These are phyloP conservation scores for Sphaerulina musiva DNA, from an alignment of 2,329 filamentous ascomycete genomes.

Conservation along the genomic window DNA sequence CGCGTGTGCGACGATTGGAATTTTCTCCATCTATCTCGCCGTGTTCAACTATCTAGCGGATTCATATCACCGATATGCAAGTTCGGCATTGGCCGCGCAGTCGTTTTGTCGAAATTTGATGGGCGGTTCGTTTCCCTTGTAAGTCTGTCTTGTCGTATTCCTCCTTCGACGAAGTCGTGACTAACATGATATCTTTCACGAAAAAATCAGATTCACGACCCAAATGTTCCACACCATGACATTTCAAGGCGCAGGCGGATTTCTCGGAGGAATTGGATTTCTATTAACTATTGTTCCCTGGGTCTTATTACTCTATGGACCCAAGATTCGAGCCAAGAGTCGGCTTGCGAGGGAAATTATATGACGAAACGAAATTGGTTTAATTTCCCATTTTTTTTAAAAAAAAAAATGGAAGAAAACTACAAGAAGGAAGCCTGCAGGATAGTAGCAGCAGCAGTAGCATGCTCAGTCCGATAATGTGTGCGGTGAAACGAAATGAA, in stretches of 20 bases:
- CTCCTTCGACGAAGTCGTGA: too few relatives aligned
- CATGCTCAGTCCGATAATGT: background rate
- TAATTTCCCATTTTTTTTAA: too few relatives aligned
- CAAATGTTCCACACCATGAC: constrained; percentile 68
- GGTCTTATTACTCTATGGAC: constrained; percentile 73
- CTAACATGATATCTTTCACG: too few relatives aligned
- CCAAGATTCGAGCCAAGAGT: constrained; percentile 66
- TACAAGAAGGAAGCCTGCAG: too few relatives aligned
- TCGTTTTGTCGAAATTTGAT: constrained; percentile 79
- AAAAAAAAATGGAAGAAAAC: too few relatives aligned
- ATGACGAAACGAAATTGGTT: too few relatives aligned
- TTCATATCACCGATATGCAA: constrained; percentile 77
- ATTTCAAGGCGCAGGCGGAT: constrained; percentile 61
- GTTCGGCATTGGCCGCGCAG: constrained; percentile 78
- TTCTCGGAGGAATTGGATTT: constrained; percentile 66
- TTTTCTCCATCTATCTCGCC: constrained; percentile 78
- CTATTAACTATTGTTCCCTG: constrained; percentile 75
- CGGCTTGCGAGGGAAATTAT: constrained; percentile 56
- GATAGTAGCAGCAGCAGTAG: background rate
- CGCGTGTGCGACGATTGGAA: constrained; percentile 71
- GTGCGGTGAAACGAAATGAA: background rate
- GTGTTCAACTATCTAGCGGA: constrained; percentile 93
- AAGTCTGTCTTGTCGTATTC: background rate
- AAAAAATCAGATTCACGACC: constrained; percentile 48
- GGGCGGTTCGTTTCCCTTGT: constrained; percentile 70